These are phyloP conservation scores for Boletus subcaerulescens DNA, from an alignment of 768 basidiomycete species.

Conservation along the genomic window DNA sequence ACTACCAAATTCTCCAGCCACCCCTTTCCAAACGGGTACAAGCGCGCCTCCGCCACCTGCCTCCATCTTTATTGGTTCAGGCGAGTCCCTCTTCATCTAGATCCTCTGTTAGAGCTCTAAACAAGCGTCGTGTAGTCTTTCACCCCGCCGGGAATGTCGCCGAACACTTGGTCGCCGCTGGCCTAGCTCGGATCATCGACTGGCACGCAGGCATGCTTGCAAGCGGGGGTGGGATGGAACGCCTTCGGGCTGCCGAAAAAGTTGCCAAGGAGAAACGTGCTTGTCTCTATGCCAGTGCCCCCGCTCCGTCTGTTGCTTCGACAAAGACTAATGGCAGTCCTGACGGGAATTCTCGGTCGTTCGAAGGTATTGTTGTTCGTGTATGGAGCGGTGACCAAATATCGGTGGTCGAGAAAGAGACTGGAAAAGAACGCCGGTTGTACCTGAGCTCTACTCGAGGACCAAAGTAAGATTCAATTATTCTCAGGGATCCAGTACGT, in stretches of 20 bases:
- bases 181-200: constrained; percentile 89
- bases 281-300: constrained; percentile 62
- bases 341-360: constrained; percentile 49
- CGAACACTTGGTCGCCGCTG: constrained; percentile 78
- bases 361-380: constrained; percentile 81
- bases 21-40: constrained; percentile 70
- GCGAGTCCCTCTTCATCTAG: constrained; percentile 35
- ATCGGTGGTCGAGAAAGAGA: constrained; percentile 72
- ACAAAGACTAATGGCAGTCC: constrained; percentile 47
- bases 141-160: constrained; percentile 96
- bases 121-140: constrained; percentile 44
- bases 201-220: constrained; percentile 98
- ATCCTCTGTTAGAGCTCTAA: not conserved
- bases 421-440: constrained; percentile 72
- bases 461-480: constrained; percentile 57
- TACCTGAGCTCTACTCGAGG: constrained; percentile 88
- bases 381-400: constrained; percentile 94
- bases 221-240: constrained; percentile 80
- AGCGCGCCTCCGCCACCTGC: constrained; percentile 60
- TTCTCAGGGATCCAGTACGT: not conserved
- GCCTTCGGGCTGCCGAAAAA: constrained; percentile 80
- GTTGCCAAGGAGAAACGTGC: constrained; percentile 71
- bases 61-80: constrained; percentile 86
- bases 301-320: constrained; percentile 34
- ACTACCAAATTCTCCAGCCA: constrained; percentile 72